Evolutionary conservation across 257 asterid species (phyloP).

Genomic region (Linderniella brevidens): DNA sequence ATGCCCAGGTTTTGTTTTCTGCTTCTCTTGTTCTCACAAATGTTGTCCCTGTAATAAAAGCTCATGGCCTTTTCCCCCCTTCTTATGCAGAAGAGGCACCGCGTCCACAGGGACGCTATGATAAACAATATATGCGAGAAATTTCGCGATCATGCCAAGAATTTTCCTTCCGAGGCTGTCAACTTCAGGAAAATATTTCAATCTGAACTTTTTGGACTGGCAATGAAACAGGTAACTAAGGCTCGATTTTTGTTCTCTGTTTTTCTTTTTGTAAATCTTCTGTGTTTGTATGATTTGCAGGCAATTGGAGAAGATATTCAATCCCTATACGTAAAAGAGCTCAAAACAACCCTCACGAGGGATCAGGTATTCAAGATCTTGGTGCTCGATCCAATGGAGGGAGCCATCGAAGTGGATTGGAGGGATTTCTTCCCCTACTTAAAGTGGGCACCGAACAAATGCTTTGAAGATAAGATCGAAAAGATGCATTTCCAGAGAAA

Average conservation of each 20-base stretch:
- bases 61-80: slow-evolving; percentile 1
- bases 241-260: background rate
- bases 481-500: slow-evolving; percentile 25
- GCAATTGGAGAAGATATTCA: slow-evolving; percentile 52
- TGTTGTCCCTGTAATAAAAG: background rate
- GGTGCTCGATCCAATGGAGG: slow-evolving; percentile 64
- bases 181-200: slow-evolving; percentile 53
- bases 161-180: slow-evolving; percentile 35
- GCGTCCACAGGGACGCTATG: slow-evolving; percentile 43
- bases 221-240: slow-evolving; percentile 51
- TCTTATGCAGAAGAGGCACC: slow-evolving; percentile 44
- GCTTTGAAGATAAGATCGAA: slow-evolving; percentile 34
- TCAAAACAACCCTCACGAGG: slow-evolving; percentile 34
- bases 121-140: slow-evolving; percentile 22
- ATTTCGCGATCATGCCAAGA: slow-evolving; percentile 21
- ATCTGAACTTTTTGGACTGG: slow-evolving; percentile 58
- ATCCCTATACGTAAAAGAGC: slow-evolving; percentile 45
- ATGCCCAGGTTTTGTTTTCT: slow-evolving; percentile 43
- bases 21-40: background rate
- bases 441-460: slow-evolving; percentile 68
- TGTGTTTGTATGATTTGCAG: slow-evolving; percentile 15
- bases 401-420: slow-evolving; percentile 93
- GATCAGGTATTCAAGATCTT: slow-evolving; percentile 38
- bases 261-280: background rate
- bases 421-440: slow-evolving; percentile 81